phyloP scores from a whole-genome alignment of 2,329 filamentous ascomycete genomes.

The Colletotrichum musae region DNA sequence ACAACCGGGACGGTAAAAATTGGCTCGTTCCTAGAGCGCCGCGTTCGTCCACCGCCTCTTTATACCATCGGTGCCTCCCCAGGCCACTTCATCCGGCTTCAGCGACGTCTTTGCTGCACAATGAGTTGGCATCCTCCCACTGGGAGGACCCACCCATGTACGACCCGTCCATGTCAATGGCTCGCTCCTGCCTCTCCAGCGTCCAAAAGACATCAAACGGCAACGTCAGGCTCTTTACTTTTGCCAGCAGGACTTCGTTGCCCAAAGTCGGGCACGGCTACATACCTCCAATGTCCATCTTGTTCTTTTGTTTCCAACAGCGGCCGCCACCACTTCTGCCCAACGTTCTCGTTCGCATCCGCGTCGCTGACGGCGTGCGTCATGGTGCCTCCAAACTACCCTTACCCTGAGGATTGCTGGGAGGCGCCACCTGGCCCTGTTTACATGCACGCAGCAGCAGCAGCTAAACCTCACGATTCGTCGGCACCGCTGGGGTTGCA shows the following conservation, averaged over 20 bases:
- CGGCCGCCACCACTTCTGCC: constrained; percentile 1
- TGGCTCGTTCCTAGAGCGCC: background rate
- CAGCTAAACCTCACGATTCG: background rate
- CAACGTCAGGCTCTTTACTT: constrained; percentile 21
- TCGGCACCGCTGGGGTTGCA: constrained; percentile 5
- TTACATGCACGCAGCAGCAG: background rate
- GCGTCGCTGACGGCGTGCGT: constrained; percentile 17
- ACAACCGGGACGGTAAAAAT: background rate
- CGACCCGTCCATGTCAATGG: constrained; percentile 41
- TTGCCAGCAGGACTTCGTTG: constrained; percentile 20
- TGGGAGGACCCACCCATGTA: constrained; percentile 42
- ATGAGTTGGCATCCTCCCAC: constrained; percentile 43
- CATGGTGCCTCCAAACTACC: constrained; percentile 22
- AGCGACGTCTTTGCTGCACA: constrained; percentile 41
- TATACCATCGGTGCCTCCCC: constrained; percentile 28
- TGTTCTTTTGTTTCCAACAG: constrained; percentile 1
- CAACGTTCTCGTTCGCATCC: constrained; percentile 14
- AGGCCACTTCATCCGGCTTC: constrained; percentile 38
- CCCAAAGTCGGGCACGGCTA: constrained; percentile 24
- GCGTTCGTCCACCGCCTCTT: constrained; percentile 40
- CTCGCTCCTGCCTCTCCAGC: constrained; percentile 27
- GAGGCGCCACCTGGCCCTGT: background rate
- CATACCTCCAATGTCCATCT: background rate
- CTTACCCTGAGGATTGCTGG: constrained; percentile 3
- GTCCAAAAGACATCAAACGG: constrained; percentile 25